phyloP scores from a whole-genome alignment of 495 filamentous ascomycete species.

The Penicillium dipodomyicola region DNA sequence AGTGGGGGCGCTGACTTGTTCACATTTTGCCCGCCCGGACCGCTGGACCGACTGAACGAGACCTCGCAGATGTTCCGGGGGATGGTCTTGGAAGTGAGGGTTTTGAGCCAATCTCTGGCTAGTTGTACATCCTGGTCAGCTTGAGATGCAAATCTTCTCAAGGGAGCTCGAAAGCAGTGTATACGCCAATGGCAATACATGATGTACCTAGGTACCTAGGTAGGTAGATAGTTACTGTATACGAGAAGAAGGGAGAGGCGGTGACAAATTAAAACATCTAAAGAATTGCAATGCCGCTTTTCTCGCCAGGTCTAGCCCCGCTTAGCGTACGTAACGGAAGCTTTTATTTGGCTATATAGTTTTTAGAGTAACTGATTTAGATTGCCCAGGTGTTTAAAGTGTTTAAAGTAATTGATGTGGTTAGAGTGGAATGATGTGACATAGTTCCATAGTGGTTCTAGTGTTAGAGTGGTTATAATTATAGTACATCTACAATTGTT shows the following conservation, averaged over 20 bases:
- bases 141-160: constrained; percentile 27
- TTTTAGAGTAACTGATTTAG: not conserved
- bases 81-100: constrained; percentile 60
- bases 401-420: not conserved
- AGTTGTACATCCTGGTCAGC: constrained; percentile 57
- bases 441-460: not conserved
- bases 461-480: not conserved
- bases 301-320: constrained; percentile 7
- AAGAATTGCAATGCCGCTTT: not conserved
- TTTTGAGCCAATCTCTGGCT: constrained; percentile 72
- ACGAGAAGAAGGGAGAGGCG: not conserved
- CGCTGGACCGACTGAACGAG: constrained; percentile 81
- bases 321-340: constrained; percentile 7
- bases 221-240: too few species aligned
- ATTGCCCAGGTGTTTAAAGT: not conserved
- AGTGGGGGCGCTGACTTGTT: constrained; percentile 71
- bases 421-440: not conserved
- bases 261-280: constrained; percentile 17
- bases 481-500: not conserved
- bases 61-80: constrained; percentile 64
- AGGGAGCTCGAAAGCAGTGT: not conserved
- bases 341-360: not conserved
- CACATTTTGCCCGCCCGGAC: constrained; percentile 92
- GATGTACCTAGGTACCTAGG: not conserved
- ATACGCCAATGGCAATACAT: constrained; percentile 11